Evolutionary conservation across 2,329 filamentous ascomycete species (phyloP).

Genomic region (Xylariales sp.): DNA sequence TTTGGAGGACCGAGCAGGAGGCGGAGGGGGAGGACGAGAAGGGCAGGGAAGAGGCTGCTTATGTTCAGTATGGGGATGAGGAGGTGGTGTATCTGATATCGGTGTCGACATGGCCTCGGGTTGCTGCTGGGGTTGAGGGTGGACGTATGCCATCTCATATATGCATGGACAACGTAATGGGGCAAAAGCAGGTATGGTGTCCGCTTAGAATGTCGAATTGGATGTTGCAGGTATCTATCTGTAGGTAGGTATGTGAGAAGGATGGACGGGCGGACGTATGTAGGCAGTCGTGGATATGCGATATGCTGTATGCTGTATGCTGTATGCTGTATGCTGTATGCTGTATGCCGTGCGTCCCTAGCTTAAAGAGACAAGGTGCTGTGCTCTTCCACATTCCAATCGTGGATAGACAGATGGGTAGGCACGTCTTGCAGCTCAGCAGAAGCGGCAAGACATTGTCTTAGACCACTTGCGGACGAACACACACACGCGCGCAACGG

Average conservation of each 20-base stretch:
- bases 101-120: conserved; percentile 6
- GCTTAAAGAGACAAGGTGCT: not conserved
- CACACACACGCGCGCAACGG: conserved; percentile 2
- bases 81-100: conserved; percentile 11
- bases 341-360: conserved; percentile 6
- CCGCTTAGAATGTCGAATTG: conserved; percentile 1
- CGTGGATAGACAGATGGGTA: conserved; percentile 2
- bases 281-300: conserved; percentile 8
- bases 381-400: conserved; percentile 6
- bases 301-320: too few relatives aligned
- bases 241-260: too few relatives aligned
- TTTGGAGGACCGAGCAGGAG: conserved; percentile 15
- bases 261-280: not conserved
- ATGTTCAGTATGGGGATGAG: conserved; percentile 5
- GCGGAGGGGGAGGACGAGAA: conserved; percentile 16
- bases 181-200: conserved; percentile 7
- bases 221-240: conserved; percentile 4
- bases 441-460: conserved; percentile 7
- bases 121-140: conserved; percentile 10
- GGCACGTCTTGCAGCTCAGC: not conserved
- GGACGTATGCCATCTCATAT: conserved; percentile 13
- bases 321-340: conserved; percentile 5
- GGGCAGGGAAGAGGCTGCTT: conserved; percentile 12
- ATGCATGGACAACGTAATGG: conserved; percentile 14
- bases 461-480: conserved; percentile 9